Percentiles rank a stretch among this genome's conserved stretches.
phyloP scores from a whole-genome alignment of 2,329 filamentous ascomycete genomes.

The Myotisia sp. region DNA sequence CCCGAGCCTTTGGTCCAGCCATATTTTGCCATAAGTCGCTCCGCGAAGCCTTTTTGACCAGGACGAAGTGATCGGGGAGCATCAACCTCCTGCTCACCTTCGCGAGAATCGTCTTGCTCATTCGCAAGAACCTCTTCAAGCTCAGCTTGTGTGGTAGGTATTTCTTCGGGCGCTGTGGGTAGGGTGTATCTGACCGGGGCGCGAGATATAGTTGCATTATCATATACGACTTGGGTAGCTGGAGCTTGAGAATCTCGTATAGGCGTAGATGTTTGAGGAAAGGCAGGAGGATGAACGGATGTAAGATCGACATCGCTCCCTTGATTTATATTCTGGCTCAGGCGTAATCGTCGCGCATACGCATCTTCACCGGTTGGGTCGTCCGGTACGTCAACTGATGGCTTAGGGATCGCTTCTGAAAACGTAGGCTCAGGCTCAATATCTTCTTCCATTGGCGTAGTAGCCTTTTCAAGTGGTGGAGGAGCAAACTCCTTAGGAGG shows the following conservation, averaged over 20 bases:
- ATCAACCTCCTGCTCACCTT: constrained; percentile 24
- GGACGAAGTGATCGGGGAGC: constrained; percentile 50
- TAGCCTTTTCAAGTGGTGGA: constrained; percentile 32
- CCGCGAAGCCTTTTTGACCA: constrained; percentile 70
- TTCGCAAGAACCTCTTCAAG: constrained; percentile 34
- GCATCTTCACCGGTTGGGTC: constrained; percentile 56
- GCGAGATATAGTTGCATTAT: constrained; percentile 54
- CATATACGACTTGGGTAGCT: constrained; percentile 21
- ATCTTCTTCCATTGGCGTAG: constrained; percentile 19
- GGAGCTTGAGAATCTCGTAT: constrained; percentile 10
- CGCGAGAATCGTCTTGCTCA: constrained; percentile 20
- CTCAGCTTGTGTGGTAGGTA: constrained; percentile 40
- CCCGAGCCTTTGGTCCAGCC: constrained; percentile 83
- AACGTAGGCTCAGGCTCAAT: constrained; percentile 8
- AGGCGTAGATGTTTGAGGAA: constrained; percentile 15
- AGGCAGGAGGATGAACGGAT: constrained; percentile 16
- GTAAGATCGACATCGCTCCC: too few species aligned
- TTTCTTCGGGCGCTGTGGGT: constrained; percentile 37
- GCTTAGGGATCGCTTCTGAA: constrained; percentile 18
- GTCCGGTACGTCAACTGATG: constrained; percentile 37
- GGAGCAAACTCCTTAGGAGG: constrained; percentile 40
- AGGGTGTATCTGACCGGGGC: constrained; percentile 61
- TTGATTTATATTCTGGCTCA: constrained; percentile 34
- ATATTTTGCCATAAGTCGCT: constrained; percentile 82
- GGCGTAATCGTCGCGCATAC: constrained; percentile 47